Percentiles rank a stretch among this genome's conserved stretches.
These are phyloP conservation scores for Auricularia heimuer DNA, from an alignment of 768 basidiomycete genomes.

Conservation along the genomic window DNA sequence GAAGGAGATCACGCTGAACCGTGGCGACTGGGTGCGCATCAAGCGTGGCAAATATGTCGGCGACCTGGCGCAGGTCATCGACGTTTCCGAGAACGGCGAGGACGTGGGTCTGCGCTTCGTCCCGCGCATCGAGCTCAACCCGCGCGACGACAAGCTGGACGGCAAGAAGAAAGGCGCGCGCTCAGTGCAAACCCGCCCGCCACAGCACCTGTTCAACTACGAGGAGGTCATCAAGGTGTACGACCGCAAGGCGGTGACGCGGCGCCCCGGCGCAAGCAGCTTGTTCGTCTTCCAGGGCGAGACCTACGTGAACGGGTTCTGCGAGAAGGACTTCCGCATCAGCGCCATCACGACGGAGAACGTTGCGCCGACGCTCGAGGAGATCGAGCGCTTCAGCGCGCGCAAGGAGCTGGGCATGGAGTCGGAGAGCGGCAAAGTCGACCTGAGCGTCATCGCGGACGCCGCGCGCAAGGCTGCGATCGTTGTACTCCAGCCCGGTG, in stretches of 20 bases:
- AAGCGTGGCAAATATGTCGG: conserved; percentile 88
- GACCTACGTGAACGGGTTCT: conserved; percentile 88
- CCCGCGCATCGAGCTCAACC: conserved; percentile 94
- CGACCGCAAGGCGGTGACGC: conserved; percentile 64
- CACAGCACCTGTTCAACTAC: conserved; percentile 86
- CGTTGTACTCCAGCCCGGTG: conserved; percentile 90
- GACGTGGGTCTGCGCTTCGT: conserved; percentile 89
- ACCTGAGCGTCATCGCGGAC: conserved; percentile 86
- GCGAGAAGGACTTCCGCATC: conserved; percentile 91
- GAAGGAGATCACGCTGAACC: conserved; percentile 73
- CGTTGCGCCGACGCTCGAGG: conserved; percentile 91
- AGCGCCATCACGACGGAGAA: conserved; percentile 71
- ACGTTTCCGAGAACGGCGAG: conserved; percentile 87
- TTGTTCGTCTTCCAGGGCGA: conserved; percentile 85
- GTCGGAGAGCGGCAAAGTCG: conserved; percentile 64
- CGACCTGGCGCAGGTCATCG: conserved; percentile 91
- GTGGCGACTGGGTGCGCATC: conserved; percentile 92
- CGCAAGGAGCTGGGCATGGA: conserved; percentile 28
- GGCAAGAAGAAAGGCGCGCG: conserved; percentile 64
- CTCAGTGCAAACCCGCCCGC: conserved; percentile 59
- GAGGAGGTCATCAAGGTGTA: conserved; percentile 87
- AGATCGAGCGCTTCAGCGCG: conserved; percentile 83
- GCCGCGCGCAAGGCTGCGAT: conserved; percentile 87
- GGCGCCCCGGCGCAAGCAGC: conserved; percentile 36
- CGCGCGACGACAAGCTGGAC: conserved; percentile 55